phyloP scores from a whole-genome alignment of 2,329 filamentous ascomycete genomes.

The Ophiostoma novo-ulmi region DNA sequence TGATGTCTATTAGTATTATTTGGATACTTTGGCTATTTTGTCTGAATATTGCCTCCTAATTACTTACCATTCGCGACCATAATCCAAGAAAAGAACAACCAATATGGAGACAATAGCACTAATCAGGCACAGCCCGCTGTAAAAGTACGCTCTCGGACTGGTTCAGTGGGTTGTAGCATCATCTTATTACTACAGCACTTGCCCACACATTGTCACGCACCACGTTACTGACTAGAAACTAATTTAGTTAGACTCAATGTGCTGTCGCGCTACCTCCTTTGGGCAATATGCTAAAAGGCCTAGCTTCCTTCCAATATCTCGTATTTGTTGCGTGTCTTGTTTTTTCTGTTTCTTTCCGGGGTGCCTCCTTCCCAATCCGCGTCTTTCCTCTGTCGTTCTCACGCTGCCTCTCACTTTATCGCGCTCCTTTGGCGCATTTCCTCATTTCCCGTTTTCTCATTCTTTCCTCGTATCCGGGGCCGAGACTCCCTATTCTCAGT shows the following conservation, averaged over 20 bases:
- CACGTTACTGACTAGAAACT: constrained; percentile 9
- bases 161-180: no score
- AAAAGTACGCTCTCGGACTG: neutral
- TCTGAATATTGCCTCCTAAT: neutral
- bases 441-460: no score
- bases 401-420: neutral
- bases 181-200: neutral
- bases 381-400: neutral
- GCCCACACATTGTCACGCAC: neutral
- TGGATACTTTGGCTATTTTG: no score
- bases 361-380: constrained; percentile 9
- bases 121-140: neutral
- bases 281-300: neutral
- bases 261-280: neutral
- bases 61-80: neutral
- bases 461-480: neutral
- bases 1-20: no score
- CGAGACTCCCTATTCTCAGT: neutral
- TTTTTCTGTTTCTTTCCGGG: neutral
- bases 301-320: constrained; percentile 15
- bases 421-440: neutral
- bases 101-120: neutral
- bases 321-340: constrained; percentile 12
- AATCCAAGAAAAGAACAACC: neutral
- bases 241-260: neutral